Percentiles rank a stretch among this genome's conserved stretches.
These are phyloP conservation scores for Xylariaceae sp. DNA, from an alignment of 2,329 filamentous ascomycete species.

Conservation along the genomic window DNA sequence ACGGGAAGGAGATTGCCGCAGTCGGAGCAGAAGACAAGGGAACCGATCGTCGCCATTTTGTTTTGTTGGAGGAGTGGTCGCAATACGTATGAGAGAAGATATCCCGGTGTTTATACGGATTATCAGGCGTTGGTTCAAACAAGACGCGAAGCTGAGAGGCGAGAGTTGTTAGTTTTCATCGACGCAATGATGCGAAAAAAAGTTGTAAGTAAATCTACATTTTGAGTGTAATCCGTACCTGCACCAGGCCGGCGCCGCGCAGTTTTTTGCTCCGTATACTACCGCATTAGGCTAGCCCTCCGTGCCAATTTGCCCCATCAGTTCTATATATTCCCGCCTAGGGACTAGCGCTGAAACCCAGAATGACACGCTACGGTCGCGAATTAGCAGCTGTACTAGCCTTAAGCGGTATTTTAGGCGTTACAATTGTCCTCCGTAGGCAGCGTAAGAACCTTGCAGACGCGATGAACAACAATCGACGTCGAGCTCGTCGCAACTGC, in stretches of 20 bases:
- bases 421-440: not conserved
- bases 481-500: slow-evolving; percentile 1
- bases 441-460: slow-evolving; percentile 13
- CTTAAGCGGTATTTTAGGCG: not conserved
- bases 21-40: slow-evolving; percentile 85
- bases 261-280: too few species aligned
- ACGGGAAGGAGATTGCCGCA: slow-evolving; percentile 86
- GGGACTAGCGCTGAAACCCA: too few species aligned
- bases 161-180: not conserved
- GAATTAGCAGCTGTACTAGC: not conserved
- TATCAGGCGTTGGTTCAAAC: not conserved
- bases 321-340: too few species aligned
- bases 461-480: slow-evolving; percentile 11
- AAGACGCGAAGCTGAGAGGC: not conserved
- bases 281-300: too few species aligned
- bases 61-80: not conserved
- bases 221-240: not conserved
- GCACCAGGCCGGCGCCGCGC: not conserved
- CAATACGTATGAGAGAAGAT: not conserved
- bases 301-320: too few species aligned
- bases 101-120: not conserved
- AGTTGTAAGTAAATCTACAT: not conserved
- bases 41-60: slow-evolving; percentile 81
- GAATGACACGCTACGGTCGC: not conserved
- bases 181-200: slow-evolving; percentile 3